Evolutionary conservation across 441 rosid genomes (phyloP).

Genomic region (Erodium moschatum): DNA sequence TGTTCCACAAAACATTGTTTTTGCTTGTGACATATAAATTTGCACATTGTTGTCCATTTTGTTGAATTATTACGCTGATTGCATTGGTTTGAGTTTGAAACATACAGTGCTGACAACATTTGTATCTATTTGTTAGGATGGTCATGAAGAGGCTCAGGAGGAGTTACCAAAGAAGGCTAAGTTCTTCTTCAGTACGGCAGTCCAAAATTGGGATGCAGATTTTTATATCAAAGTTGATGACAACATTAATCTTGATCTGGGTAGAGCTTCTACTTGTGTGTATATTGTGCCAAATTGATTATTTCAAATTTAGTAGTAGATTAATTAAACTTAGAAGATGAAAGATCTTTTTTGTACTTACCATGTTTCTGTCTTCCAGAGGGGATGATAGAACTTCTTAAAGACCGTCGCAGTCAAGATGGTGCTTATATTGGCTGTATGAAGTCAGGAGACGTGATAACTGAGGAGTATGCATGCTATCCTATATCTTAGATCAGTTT

Average conservation of each 20-base stretch:
- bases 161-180: slow-evolving; percentile 85
- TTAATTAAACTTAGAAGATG: neutral
- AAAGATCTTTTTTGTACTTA: slow-evolving; percentile 2
- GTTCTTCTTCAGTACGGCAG: slow-evolving; percentile 74
- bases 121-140: slow-evolving; percentile 44
- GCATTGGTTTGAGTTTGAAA: slow-evolving; percentile 1
- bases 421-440: slow-evolving; percentile 86
- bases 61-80: neutral
- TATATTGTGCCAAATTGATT: slow-evolving; percentile 15
- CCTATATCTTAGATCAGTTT: slow-evolving; percentile 15
- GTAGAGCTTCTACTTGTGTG: slow-evolving; percentile 31
- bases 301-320: slow-evolving; percentile 10
- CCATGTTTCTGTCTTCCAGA: slow-evolving; percentile 38
- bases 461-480: slow-evolving; percentile 48
- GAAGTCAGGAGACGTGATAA: slow-evolving; percentile 89
- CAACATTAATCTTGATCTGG: slow-evolving; percentile 66
- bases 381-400: slow-evolving; percentile 64
- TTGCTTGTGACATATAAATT: neutral
- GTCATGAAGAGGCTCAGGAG: slow-evolving; percentile 81
- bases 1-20: slow-evolving; percentile 1
- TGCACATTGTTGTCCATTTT: neutral
- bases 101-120: neutral
- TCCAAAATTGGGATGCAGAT: slow-evolving; percentile 91
- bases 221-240: slow-evolving; percentile 88
- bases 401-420: slow-evolving; percentile 60